Conservation (phyloP, 2,329 filamentous ascomycete genomes). For the Aspergillus sp. region DNA sequence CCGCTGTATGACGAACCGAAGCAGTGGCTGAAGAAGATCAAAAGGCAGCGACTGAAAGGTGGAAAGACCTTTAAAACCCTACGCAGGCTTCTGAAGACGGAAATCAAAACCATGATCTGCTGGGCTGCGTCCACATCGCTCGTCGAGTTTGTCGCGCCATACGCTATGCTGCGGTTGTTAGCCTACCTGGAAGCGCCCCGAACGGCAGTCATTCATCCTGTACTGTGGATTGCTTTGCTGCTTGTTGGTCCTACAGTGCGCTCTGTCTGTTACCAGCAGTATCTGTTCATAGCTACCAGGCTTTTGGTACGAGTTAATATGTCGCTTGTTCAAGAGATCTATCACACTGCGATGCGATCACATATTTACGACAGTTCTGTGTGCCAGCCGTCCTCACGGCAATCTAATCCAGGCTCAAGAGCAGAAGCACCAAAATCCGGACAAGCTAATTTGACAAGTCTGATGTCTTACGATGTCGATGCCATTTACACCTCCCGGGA, state of each 20-base stretch:
- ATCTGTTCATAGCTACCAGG: slow-evolving; percentile 50
- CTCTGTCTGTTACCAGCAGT: slow-evolving; percentile 47
- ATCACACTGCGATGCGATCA: slow-evolving; percentile 46
- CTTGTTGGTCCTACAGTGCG: slow-evolving; percentile 43
- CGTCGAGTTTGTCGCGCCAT: slow-evolving; percentile 45
- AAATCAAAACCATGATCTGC: slow-evolving; percentile 18
- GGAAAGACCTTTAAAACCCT: slow-evolving; percentile 20
- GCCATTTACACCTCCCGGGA: slow-evolving; percentile 46
- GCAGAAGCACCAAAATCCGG: slow-evolving; percentile 27
- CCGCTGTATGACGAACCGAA: slow-evolving; percentile 22
- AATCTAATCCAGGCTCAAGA: slow-evolving; percentile 12
- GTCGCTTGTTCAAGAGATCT: slow-evolving; percentile 50
- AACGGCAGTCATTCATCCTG: slow-evolving; percentile 39
- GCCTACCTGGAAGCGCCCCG: slow-evolving; percentile 42
- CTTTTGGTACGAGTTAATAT: slow-evolving; percentile 48
- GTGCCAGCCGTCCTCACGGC: slow-evolving; percentile 2
- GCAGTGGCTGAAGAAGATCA: slow-evolving; percentile 17
- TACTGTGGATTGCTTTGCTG: slow-evolving; percentile 46
- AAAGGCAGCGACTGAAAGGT: slow-evolving; percentile 14
- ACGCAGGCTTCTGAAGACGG: slow-evolving; percentile 14
- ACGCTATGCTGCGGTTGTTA: slow-evolving; percentile 46
- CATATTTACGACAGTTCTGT: slow-evolving; percentile 43
- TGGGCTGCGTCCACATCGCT: slow-evolving; percentile 16
- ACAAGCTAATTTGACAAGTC: slow-evolving; percentile 46
- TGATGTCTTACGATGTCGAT: slow-evolving; percentile 52